These are phyloP conservation scores for Colletotrichum sp. DNA, from an alignment of 2,329 filamentous ascomycete genomes.

Conservation along the genomic window DNA sequence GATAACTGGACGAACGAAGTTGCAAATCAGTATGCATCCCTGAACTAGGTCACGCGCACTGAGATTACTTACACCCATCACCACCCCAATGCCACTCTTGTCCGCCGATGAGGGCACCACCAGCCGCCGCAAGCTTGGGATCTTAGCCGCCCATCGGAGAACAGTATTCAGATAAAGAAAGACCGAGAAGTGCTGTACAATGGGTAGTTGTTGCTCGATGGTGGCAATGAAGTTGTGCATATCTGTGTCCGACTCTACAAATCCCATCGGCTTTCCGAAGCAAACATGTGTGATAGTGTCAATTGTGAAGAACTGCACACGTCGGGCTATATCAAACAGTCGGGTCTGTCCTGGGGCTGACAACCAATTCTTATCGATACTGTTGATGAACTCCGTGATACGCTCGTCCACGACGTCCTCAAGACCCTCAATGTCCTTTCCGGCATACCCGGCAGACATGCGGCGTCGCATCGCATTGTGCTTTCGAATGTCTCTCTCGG, in stretches of 20 bases:
- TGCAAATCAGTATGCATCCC: background rate
- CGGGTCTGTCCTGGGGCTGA: conserved; percentile 33
- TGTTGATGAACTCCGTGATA: conserved; percentile 46
- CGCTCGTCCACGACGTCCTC: conserved; percentile 55
- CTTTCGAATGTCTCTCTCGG: conserved; percentile 48
- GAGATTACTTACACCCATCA: background rate
- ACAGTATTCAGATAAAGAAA: conserved; percentile 45
- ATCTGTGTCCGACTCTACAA: conserved; percentile 49
- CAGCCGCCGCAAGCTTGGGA: background rate
- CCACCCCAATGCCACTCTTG: background rate
- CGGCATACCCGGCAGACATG: conserved; percentile 57
- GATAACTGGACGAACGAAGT: conserved; percentile 21
- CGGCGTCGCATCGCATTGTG: conserved; percentile 49
- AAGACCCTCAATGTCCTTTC: conserved; percentile 55
- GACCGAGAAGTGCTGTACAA: conserved; percentile 45
- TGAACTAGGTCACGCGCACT: background rate
- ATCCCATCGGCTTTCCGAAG: conserved; percentile 54
- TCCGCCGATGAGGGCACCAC: background rate
- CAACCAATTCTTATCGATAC: conserved; percentile 46
- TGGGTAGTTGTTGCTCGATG: conserved; percentile 44
- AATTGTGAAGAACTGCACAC: conserved; percentile 56
- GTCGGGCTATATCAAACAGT: conserved; percentile 51
- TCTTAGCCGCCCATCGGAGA: conserved; percentile 39
- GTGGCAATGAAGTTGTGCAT: conserved; percentile 52
- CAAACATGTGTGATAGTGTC: conserved; percentile 59